A percentile compares a stretch with the other conserved stretches of the same genome.
phyloP scores from a whole-genome alignment of 2,329 filamentous ascomycete genomes.

The Cucurbitaria berberidis region DNA sequence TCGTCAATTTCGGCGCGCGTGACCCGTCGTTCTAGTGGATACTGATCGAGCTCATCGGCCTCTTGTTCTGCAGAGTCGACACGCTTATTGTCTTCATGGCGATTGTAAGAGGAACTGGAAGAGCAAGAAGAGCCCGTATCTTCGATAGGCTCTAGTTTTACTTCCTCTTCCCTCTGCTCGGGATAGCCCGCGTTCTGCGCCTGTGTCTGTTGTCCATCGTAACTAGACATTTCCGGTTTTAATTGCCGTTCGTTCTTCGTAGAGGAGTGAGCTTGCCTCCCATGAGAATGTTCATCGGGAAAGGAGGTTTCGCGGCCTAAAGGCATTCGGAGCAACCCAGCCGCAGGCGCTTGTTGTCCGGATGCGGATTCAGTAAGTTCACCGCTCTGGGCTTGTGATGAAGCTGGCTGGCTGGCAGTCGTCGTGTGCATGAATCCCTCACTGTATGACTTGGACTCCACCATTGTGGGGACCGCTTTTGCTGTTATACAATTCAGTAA shows the following conservation, averaged over 20 bases:
- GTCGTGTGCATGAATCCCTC: constrained; percentile 9
- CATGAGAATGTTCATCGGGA: constrained; percentile 30
- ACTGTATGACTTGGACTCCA: constrained; percentile 15
- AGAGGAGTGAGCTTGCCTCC: constrained; percentile 8
- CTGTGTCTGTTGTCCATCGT: background rate
- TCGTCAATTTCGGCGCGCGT: constrained; percentile 33
- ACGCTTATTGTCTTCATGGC: constrained; percentile 18
- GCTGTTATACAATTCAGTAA: background rate
- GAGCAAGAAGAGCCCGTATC: constrained; percentile 18
- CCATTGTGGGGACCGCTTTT: constrained; percentile 12
- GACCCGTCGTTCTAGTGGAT: constrained; percentile 18
- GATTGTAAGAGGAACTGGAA: constrained; percentile 28
- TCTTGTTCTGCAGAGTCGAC: constrained; percentile 9
- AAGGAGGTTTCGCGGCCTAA: constrained; percentile 40
- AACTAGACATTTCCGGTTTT: background rate
- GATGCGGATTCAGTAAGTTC: background rate
- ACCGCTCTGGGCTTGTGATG: background rate
- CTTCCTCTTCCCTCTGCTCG: constrained; percentile 14
- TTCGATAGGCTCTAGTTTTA: constrained; percentile 14
- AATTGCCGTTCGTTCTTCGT: background rate
- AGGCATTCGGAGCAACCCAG: constrained; percentile 20
- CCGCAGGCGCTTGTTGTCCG: constrained; percentile 4
- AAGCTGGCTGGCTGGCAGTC: constrained; percentile 3
- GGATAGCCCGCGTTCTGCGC: constrained; percentile 1
- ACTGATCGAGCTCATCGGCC: constrained; percentile 5